Evolutionary conservation across 805 yeast genomes (phyloP).

Genomic region (Pichia gijzeniarum): DNA sequence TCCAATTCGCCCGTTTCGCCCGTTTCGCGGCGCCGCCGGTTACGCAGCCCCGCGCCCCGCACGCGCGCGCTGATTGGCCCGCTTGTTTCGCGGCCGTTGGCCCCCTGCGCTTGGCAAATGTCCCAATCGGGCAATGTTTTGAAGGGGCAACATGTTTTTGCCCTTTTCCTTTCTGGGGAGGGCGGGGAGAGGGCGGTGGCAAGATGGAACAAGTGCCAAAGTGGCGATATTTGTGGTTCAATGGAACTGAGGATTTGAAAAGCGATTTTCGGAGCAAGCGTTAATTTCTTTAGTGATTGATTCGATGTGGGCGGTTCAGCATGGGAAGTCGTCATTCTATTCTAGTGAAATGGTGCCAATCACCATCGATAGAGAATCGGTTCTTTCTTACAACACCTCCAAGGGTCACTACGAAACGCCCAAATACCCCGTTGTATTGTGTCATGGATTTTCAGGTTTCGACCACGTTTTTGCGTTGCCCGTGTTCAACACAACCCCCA

Average conservation of each 20-base stretch:
- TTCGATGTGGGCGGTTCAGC: too few species aligned
- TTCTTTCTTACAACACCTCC: background rate
- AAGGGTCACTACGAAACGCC: constrained; percentile 10
- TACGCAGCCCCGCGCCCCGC: background rate
- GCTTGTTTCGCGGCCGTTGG: background rate
- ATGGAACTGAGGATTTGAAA: too few species aligned
- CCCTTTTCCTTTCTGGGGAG: background rate
- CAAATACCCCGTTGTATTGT: constrained; percentile 25
- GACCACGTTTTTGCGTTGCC: constrained; percentile 14
- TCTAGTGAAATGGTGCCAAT: too few species aligned
- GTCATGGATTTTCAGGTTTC: constrained; percentile 21
- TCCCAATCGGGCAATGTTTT: background rate
- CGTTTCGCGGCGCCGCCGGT: too few species aligned
- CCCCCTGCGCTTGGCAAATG: background rate
- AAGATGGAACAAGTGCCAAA: constrained; percentile 3
- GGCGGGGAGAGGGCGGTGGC: background rate
- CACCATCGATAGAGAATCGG: background rate
- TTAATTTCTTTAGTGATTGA: too few species aligned
- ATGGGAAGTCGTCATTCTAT: too few species aligned
- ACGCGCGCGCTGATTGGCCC: background rate
- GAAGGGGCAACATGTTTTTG: too few species aligned
- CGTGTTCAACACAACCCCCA: background rate
- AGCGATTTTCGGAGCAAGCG: too few species aligned
- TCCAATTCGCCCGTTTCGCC: too few species aligned
- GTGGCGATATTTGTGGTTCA: background rate